Evolutionary conservation across 2,329 filamentous ascomycete species (phyloP), one percentile per base, ranked within the genome.

Genomic region (Cryphonectria parasitica): DNA sequence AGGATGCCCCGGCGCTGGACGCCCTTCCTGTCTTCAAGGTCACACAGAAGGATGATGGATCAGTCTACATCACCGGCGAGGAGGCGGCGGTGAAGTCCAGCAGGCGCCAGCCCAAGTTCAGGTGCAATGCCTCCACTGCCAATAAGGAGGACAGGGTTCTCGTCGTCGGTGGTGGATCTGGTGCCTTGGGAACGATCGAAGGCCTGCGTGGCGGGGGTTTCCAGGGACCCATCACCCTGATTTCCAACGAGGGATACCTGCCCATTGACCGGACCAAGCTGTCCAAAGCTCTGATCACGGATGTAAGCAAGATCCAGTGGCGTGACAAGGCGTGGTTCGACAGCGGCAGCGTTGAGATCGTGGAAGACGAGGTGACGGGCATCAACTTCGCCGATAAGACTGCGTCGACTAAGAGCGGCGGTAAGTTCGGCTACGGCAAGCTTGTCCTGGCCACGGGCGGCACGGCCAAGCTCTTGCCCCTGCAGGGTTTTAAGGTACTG

Each of bases 191-290:
- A 41, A 87, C 92, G 6, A 84, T 97, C 61, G 94, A 98, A 79
- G 92, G 90, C 17, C 88, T 99, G 22, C 91, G 95, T 60, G 91
- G 92, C 74, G 89, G 91, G 73, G 94, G 95, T 41, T 98, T 91
- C 83, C 86, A 86, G 6, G 95, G 94, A 19, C 84, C 88, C 69
- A 90, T 99, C 75, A 97, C 94, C 0, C 85, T 97, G 76, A 90
- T 99, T 76, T 91, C 92, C 17, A 90, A 88, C 74, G 96, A 99
- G 80, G 91, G 92, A 31, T 92, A 96, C 79, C 87, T 92, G 45
- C 95, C 95, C 43, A 95, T 98, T 76, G 96, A 99, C 82, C 90
- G 96, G 28, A 94, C 96, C 15, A 98, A 98, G 85, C 87, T 99
- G 58, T 98, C 95, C 77, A 99, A 99, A 82, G 94, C 95, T 0